Percentiles rank a stretch among this genome's conserved stretches.
phyloP scores from a whole-genome alignment of 1,139 yeast genomes.

The Tardiomyces blankii region DNA sequence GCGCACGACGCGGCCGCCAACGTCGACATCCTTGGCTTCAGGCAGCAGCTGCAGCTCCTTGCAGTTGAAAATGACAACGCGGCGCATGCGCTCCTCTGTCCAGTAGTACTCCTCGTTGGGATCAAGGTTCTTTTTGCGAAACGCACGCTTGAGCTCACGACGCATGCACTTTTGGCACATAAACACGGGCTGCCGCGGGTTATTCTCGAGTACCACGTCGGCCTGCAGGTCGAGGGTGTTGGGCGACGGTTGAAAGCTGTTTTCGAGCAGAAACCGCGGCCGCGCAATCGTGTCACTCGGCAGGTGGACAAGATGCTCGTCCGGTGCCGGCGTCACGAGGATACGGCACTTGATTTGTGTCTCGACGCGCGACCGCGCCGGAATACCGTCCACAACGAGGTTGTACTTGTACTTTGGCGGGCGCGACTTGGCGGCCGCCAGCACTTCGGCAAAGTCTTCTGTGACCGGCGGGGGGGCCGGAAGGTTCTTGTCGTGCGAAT shows the following conservation, averaged over 20 bases:
- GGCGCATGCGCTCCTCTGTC: slow-evolving; percentile 59
- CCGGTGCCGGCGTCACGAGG: slow-evolving; percentile 60
- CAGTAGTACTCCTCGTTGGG: slow-evolving; percentile 64
- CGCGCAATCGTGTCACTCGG: slow-evolving; percentile 84
- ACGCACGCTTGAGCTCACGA: slow-evolving; percentile 88
- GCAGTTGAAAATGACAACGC: slow-evolving; percentile 84
- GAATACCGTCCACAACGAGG: slow-evolving; percentile 50
- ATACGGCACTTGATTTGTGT: slow-evolving; percentile 80
- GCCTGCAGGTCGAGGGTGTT: slow-evolving; percentile 25
- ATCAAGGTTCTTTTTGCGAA: slow-evolving; percentile 58
- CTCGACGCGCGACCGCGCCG: slow-evolving; percentile 80
- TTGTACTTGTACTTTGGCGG: slow-evolving; percentile 26
- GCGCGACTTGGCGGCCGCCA: not conserved
- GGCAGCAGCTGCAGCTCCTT: slow-evolving; percentile 76
- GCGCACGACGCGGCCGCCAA: slow-evolving; percentile 12
- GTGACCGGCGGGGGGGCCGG: not conserved
- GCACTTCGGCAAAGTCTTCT: not conserved
- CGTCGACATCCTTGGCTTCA: slow-evolving; percentile 14
- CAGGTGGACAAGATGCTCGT: slow-evolving; percentile 57
- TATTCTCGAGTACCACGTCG: slow-evolving; percentile 29
- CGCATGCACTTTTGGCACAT: slow-evolving; percentile 83
- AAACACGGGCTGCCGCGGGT: slow-evolving; percentile 40
- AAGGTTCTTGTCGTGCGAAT: not conserved
- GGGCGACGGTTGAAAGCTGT: slow-evolving; percentile 22
- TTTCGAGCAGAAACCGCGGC: slow-evolving; percentile 56